phyloP scores from a whole-genome alignment of 2,329 filamentous ascomycete genomes.

The Colletotrichum brevisporum region DNA sequence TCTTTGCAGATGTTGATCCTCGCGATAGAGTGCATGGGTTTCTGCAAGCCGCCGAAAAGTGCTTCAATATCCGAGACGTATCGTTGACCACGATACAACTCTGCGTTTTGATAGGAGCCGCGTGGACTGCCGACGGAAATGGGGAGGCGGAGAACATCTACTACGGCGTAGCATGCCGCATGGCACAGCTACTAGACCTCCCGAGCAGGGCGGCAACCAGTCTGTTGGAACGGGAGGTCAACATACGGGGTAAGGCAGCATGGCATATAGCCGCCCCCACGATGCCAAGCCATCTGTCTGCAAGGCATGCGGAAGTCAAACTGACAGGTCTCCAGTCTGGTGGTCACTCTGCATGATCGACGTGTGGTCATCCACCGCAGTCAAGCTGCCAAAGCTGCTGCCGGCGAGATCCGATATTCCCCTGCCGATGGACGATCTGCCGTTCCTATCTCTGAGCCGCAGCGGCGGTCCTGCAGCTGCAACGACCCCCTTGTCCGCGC shows the following conservation, averaged over 20 bases:
- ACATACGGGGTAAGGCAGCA: slow-evolving; percentile 46
- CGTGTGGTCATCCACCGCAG: slow-evolving; percentile 44
- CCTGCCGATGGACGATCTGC: slow-evolving; percentile 54
- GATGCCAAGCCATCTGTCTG: slow-evolving; percentile 20
- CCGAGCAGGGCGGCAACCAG: slow-evolving; percentile 47
- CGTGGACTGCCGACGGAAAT: slow-evolving; percentile 52
- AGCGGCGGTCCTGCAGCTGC: not conserved
- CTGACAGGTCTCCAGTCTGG: slow-evolving; percentile 41
- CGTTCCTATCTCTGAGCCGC: slow-evolving; percentile 47
- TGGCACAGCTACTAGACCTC: slow-evolving; percentile 52
- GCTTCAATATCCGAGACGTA: slow-evolving; percentile 53
- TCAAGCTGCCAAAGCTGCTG: slow-evolving; percentile 44
- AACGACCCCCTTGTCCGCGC: slow-evolving; percentile 14
- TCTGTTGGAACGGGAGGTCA: slow-evolving; percentile 51
- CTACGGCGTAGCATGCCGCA: slow-evolving; percentile 53
- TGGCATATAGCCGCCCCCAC: not conserved
- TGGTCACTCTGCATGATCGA: slow-evolving; percentile 45
- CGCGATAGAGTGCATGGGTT: slow-evolving; percentile 43
- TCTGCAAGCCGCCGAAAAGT: slow-evolving; percentile 43
- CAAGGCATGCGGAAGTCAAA: slow-evolving; percentile 28
- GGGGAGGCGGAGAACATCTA: slow-evolving; percentile 54
- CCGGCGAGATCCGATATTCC: slow-evolving; percentile 45
- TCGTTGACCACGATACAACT: slow-evolving; percentile 55
- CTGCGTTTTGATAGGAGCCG: slow-evolving; percentile 53
- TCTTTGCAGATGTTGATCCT: slow-evolving; percentile 42